Evolutionary conservation across 1,139 yeast genomes (phyloP).

Genomic region (Yamadazyma spencermartinsiae): DNA sequence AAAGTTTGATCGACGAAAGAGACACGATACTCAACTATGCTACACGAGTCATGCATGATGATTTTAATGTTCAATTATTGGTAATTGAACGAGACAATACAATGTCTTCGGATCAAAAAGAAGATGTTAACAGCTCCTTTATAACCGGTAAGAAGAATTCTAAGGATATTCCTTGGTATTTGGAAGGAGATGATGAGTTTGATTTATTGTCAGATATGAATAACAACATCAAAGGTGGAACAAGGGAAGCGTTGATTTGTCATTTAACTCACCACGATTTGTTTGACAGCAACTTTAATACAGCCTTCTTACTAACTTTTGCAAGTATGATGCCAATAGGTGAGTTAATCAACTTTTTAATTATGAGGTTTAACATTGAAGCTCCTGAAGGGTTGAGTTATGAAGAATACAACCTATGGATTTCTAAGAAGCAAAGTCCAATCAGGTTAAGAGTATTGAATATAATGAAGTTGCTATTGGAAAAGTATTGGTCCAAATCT

Average conservation of each 20-base stretch:
- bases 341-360: constrained; percentile 62
- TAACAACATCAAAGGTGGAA: constrained; percentile 83
- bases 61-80: constrained; percentile 61
- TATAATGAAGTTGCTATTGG: constrained; percentile 69
- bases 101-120: constrained; percentile 33
- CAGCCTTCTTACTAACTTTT: constrained; percentile 73
- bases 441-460: constrained; percentile 70
- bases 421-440: constrained; percentile 65
- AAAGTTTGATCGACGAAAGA: constrained; percentile 66
- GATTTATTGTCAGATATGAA: constrained; percentile 71
- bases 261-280: constrained; percentile 80
- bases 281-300: constrained; percentile 66
- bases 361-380: constrained; percentile 65
- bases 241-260: constrained; percentile 76
- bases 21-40: constrained; percentile 71
- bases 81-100: constrained; percentile 65
- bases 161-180: constrained; percentile 70
- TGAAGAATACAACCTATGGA: constrained; percentile 84
- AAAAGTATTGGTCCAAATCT: constrained; percentile 74
- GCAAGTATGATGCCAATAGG: constrained; percentile 72
- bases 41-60: constrained; percentile 75
- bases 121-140: constrained; percentile 36
- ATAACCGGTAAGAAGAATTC: constrained; percentile 36
- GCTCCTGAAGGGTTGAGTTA: constrained; percentile 89
- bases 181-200: constrained; percentile 75